Percentiles rank a stretch among this genome's conserved stretches.
Conservation (phyloP, 164 flowering plant species). For the Warburgia ugandensis region DNA sequence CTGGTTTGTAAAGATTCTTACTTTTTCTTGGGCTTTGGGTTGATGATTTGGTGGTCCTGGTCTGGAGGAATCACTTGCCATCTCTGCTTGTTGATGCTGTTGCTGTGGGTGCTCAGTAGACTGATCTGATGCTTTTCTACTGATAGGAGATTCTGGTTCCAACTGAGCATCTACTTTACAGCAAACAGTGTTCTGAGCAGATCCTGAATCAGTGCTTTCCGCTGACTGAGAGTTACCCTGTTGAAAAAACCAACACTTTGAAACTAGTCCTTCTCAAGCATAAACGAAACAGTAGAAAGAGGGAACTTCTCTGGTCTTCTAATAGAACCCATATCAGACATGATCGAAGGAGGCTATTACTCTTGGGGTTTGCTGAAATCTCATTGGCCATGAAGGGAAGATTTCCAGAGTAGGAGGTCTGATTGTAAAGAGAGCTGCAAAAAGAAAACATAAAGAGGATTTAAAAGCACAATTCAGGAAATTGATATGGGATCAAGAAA, state of each 20-base stretch:
- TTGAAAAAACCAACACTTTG: not conserved
- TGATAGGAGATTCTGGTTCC: constrained; percentile 48
- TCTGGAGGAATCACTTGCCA: constrained; percentile 44
- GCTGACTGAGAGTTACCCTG: constrained; percentile 68
- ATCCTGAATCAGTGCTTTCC: constrained; percentile 69
- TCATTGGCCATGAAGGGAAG: constrained; percentile 18
- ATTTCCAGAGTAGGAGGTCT: constrained; percentile 14
- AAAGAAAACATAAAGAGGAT: constrained; percentile 9
- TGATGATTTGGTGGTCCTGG: constrained; percentile 34
- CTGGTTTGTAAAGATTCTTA: constrained; percentile 9
- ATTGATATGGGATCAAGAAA: constrained; percentile 31
- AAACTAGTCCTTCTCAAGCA: not conserved
- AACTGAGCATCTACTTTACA: constrained; percentile 42
- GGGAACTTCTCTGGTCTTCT: not conserved
- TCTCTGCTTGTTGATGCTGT: constrained; percentile 29
- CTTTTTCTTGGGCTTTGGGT: constrained; percentile 63
- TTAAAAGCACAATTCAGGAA: constrained; percentile 29
- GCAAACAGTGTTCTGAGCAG: constrained; percentile 49
- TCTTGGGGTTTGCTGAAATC: constrained; percentile 9
- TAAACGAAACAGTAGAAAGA: not conserved
- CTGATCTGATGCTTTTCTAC: constrained; percentile 32
- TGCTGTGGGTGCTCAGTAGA: constrained; percentile 2
- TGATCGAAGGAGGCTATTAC: constrained; percentile 3
- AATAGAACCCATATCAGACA: not conserved
- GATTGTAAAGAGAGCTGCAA: constrained; percentile 9